A percentile compares a stretch with the other conserved stretches of the same genome.
Evolutionary conservation across 176 grass and related monocot genomes (phyloP).

Genomic region (Avena eriantha): DNA sequence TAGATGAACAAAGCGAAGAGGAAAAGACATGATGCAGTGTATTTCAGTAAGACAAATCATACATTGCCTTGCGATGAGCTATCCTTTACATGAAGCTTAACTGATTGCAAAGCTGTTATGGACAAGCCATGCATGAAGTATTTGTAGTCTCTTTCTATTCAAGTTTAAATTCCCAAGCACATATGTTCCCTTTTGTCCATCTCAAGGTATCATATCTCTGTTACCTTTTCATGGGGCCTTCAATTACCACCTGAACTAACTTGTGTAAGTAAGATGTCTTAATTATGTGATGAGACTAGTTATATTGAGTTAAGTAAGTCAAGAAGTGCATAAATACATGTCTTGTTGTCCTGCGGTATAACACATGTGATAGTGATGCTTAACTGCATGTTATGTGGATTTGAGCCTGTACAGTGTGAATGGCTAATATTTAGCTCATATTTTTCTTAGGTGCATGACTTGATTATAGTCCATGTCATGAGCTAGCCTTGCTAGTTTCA

Average conservation of each 20-base stretch:
- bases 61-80: slow-evolving; percentile 15
- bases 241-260: slow-evolving; percentile 20
- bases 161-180: neutral
- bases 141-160: slow-evolving; percentile 19
- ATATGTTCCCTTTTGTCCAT: neutral
- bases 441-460: slow-evolving; percentile 21
- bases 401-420: slow-evolving; percentile 29
- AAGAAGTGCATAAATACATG: neutral
- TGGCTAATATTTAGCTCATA: slow-evolving; percentile 19
- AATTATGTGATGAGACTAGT: slow-evolving; percentile 12
- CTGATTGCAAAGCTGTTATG: neutral
- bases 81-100: neutral
- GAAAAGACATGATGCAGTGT: too few species aligned
- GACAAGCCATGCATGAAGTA: neutral
- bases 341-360: neutral
- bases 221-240: slow-evolving; percentile 11
- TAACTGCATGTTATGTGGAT: slow-evolving; percentile 25
- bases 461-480: neutral
- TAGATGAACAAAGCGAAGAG: too few species aligned
- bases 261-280: slow-evolving; percentile 41
- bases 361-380: slow-evolving; percentile 15
- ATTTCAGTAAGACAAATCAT: too few species aligned
- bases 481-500: neutral
- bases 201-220: slow-evolving; percentile 20
- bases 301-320: slow-evolving; percentile 35